These are phyloP conservation scores for Alternaria sp. DNA, from an alignment of 2,329 filamentous ascomycete species.

Conservation along the genomic window DNA sequence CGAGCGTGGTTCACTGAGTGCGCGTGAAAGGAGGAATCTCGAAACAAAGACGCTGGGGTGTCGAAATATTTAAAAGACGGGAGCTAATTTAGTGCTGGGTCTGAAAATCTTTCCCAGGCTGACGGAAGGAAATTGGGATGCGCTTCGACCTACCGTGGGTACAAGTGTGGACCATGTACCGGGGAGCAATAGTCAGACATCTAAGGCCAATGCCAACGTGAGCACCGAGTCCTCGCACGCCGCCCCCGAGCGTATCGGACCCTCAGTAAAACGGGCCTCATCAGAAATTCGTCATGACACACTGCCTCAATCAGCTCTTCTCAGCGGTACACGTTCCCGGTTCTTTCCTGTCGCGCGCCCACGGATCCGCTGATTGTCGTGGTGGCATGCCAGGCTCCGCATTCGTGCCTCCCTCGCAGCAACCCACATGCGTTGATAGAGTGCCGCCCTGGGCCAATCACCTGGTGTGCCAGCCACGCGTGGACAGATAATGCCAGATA, in stretches of 20 bases:
- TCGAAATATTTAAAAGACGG: conserved; percentile 35
- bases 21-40: conserved; percentile 18
- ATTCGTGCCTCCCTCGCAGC: conserved; percentile 27
- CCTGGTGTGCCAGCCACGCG: conserved; percentile 6
- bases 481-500: conserved; percentile 28
- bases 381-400: conserved; percentile 13
- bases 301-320: conserved; percentile 21
- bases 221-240: conserved; percentile 1
- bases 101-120: conserved; percentile 36
- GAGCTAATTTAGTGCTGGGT: conserved; percentile 42
- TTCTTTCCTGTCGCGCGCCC: conserved; percentile 18
- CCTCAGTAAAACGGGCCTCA: conserved; percentile 7
- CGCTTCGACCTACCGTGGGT: conserved; percentile 31
- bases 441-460: conserved; percentile 32
- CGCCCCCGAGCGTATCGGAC: conserved; percentile 14
- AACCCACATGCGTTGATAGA: conserved; percentile 22
- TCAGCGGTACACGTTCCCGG: conserved; percentile 20
- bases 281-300: conserved; percentile 24
- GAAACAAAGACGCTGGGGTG: conserved; percentile 22
- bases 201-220: conserved; percentile 10
- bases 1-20: conserved; percentile 19
- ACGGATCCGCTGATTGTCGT: conserved; percentile 14
- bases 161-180: conserved; percentile 14
- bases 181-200: conserved; percentile 16
- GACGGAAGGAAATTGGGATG: conserved; percentile 31